Evolutionary conservation across 1,284 basidiomycete species (phyloP).

Genomic region (Marasmius oreades): DNA sequence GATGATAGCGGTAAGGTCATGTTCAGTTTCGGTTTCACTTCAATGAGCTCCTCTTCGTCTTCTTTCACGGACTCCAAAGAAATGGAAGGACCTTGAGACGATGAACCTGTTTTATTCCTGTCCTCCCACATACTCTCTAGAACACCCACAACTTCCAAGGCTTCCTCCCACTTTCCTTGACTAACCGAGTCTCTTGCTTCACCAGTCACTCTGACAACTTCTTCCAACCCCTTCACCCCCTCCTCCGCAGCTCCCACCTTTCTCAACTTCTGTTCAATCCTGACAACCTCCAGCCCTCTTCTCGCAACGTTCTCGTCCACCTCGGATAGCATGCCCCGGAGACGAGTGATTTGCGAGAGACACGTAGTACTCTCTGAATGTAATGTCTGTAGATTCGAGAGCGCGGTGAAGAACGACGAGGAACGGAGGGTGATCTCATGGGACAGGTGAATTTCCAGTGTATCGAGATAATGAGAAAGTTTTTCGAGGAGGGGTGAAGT

Average conservation of each 20-base stretch:
- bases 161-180: conserved; percentile 84
- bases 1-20: conserved; percentile 50
- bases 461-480: conserved; percentile 91
- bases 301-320: conserved; percentile 79
- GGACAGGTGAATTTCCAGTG: conserved; percentile 92
- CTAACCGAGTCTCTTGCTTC: conserved; percentile 70
- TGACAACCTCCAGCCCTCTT: conserved; percentile 73
- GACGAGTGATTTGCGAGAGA: conserved; percentile 68
- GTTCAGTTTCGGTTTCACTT: neutral
- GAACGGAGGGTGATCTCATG: conserved; percentile 90
- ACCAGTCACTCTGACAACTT: conserved; percentile 72
- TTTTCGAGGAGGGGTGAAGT: conserved; percentile 83
- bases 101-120: neutral
- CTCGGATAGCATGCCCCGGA: conserved; percentile 70
- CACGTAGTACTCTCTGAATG: conserved; percentile 87
- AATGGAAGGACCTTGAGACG: conserved; percentile 21
- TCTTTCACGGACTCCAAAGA: conserved; percentile 26
- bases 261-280: conserved; percentile 58
- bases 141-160: conserved; percentile 74
- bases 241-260: conserved; percentile 59
- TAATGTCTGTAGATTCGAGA: conserved; percentile 91
- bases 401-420: conserved; percentile 93
- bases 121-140: conserved; percentile 66
- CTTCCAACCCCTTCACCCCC: conserved; percentile 64
- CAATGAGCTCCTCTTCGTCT: neutral